A percentile compares a stretch with the other conserved stretches of the same genome.
Evolutionary conservation across 495 filamentous ascomycete species (phyloP).

Genomic region (Xylaria scruposa): DNA sequence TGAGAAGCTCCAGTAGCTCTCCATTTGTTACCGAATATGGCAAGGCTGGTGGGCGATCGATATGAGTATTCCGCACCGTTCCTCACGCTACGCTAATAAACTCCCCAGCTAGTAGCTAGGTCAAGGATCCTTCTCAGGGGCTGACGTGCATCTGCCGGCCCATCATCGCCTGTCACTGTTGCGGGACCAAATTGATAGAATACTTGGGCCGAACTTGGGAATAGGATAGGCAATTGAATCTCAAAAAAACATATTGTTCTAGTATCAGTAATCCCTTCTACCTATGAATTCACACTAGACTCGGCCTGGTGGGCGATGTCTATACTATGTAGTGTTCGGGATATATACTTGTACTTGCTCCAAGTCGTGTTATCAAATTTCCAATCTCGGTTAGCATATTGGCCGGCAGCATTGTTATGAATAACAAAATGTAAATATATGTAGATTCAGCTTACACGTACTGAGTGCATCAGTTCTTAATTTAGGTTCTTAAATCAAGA

Average conservation of each 20-base stretch:
- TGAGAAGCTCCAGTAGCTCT: neutral
- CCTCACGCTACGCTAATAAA: conserved; percentile 2
- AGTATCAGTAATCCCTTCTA: neutral
- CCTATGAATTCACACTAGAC: too few species aligned
- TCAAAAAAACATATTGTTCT: neutral
- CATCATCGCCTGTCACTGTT: neutral
- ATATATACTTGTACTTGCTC: too few species aligned
- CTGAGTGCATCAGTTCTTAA: neutral
- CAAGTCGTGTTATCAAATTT: too few species aligned
- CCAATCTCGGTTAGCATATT: neutral
- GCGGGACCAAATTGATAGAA: neutral
- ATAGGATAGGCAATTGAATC: neutral
- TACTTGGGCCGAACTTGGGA: too few species aligned
- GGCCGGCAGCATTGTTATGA: neutral
- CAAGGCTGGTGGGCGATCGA: conserved; percentile 8
- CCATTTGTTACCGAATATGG: conserved; percentile 1
- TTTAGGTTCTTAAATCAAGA: neutral
- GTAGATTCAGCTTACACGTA: too few species aligned
- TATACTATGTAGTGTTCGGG: too few species aligned
- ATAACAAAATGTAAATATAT: too few species aligned
- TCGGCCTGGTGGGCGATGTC: too few species aligned
- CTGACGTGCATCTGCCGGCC: conserved; percentile 14
- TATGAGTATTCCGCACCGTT: neutral
- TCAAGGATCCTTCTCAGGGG: conserved; percentile 3
- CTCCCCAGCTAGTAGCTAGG: neutral